Percentiles rank a stretch among this genome's conserved stretches.
Evolutionary conservation across 768 basidiomycete genomes (phyloP).

Genomic region (Mycena leptocephala): DNA sequence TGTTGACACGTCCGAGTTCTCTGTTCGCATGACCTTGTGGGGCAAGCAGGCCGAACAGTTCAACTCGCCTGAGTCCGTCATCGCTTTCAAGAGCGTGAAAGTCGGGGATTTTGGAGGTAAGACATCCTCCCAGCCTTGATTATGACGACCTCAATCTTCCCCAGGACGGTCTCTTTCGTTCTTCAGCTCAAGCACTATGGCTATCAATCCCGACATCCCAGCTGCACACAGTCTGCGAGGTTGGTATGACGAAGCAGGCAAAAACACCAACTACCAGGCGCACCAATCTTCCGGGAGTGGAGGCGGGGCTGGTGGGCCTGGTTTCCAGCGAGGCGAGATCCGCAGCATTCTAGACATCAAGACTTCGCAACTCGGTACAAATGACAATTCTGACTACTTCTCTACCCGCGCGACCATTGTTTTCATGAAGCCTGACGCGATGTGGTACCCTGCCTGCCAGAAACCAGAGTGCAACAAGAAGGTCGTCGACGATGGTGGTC

Average conservation of each 20-base stretch:
- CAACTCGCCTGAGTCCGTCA: conserved; percentile 72
- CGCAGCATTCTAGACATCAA: conserved; percentile 86
- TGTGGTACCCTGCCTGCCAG: conserved; percentile 93
- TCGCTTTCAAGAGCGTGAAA: conserved; percentile 95
- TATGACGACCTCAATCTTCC: conserved; percentile 18
- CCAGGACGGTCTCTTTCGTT: conserved; percentile 89
- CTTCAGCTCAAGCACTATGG: conserved; percentile 85
- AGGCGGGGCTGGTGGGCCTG: conserved; percentile 54
- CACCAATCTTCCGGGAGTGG: conserved; percentile 65
- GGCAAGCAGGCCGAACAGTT: conserved; percentile 94
- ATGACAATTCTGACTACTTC: conserved; percentile 88
- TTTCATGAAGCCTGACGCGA: conserved; percentile 87
- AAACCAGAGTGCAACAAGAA: conserved; percentile 91
- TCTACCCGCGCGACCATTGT: conserved; percentile 87
- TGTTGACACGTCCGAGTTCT: conserved; percentile 86
- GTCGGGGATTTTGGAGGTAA: conserved; percentile 93
- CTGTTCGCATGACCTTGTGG: conserved; percentile 93
- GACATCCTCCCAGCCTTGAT: conserved; percentile 18
- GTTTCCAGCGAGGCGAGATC: conserved; percentile 82
- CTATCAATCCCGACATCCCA: conserved; percentile 92
- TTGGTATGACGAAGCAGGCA: conserved; percentile 90
- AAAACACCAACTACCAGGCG: conserved; percentile 77
- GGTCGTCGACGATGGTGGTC: conserved; percentile 75
- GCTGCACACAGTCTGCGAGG: conserved; percentile 90
- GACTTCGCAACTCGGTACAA: conserved; percentile 80